Base-by-base conservation (phyloP, 176 grass and related monocot species). In the Coix lacrymajobi region DNA sequence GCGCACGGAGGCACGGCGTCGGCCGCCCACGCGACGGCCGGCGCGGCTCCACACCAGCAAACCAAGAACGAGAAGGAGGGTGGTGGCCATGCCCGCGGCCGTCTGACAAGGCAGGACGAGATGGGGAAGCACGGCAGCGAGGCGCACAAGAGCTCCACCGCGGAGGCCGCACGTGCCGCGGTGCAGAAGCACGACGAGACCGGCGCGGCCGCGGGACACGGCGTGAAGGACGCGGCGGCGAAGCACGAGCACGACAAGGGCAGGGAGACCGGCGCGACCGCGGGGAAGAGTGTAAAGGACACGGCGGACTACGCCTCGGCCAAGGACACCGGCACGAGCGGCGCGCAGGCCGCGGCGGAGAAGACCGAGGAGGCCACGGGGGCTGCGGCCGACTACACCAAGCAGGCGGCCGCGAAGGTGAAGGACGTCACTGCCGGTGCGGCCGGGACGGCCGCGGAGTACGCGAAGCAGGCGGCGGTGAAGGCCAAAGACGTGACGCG, bases 401-500 rank as follows among this genome's bases (percentile, higher is more conserved):
- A 33, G 92, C 49, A 85, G 73, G 82, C 69, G 28, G 91, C 84
- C 1, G 73, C 25, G 43, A 90, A 84, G 71, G 78, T 41, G 30
- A 93, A 85, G 81, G 84, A 93, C 48, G 79, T 68, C 19, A 78
- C 84, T 0, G 3, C 89, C 3, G 82, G 60, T 29, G 62, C 90
- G 3, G 83, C 83, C n/a, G 40, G 44, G 49, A 88, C 87, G 8
- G 26, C 89, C 0, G 44, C 20, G 1, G 94, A 87, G 22, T 97
- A 92, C 75, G 80, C 80, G 8, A 93, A 83, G 91, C 28, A 83
- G 67, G 89, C 69, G 22, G 91, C 85, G 0, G 73, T 12, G 57
- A 88, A 88, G 71, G 82, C 40, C 19, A 92, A 81, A 78, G 86
- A 97, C 64, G 84, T 61, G 15, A 81, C 87, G 1, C 0, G 87